Evolutionary conservation across 495 filamentous ascomycete genomes (phyloP), one percentile per base, ranked within the genome.

Genomic region (Collariella sp.): DNA sequence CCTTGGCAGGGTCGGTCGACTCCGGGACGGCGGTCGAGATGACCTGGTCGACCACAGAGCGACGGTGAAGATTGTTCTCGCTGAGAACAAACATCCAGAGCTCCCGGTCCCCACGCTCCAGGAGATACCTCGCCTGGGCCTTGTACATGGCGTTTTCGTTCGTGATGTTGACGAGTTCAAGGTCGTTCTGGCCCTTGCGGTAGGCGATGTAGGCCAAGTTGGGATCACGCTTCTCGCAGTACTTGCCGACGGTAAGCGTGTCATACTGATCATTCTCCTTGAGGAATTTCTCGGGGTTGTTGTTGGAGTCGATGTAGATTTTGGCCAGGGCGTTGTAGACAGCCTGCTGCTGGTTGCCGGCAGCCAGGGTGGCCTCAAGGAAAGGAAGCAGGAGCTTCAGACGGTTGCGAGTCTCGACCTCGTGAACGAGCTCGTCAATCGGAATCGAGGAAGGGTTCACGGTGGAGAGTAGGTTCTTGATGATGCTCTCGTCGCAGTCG

Each of bases 241-340:
- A 99, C 71, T 96, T 96, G 62, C 94, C 94, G 56, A 99, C 89
- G 19, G 76, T 82, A 38, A 96, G 73, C 3, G 94, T 84, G 69
- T 99, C 94, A 63, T 99, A 99, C 69, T 93, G 82, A 60, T 96
- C 88, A 68, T 97, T 99, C 72, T 97, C 93, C 76, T 89, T 95
- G 43, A 99, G 76, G 78, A 99, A 99, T 66, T 88, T 91, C 79
- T 99, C 94, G 0, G 94, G 94, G 67, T 95, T 89, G 73, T 96
- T 96, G 78, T 99, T 99, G 69, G 86, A 91, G 70, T 97, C 94
- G 59, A 99, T 99, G 75, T 99, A 99, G 57, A 99, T 97, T 85
- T 99, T 99, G 7, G 94, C 94, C 34, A 99, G 80, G 13, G 94
- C 94, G 60, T 99, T 96, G 78, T 90, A 99, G 43, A 99, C 89